Evolutionary conservation across 2,329 filamentous ascomycete species (phyloP), one percentile per base, ranked within the genome.

Genomic region (Elsinoe necatrix): DNA sequence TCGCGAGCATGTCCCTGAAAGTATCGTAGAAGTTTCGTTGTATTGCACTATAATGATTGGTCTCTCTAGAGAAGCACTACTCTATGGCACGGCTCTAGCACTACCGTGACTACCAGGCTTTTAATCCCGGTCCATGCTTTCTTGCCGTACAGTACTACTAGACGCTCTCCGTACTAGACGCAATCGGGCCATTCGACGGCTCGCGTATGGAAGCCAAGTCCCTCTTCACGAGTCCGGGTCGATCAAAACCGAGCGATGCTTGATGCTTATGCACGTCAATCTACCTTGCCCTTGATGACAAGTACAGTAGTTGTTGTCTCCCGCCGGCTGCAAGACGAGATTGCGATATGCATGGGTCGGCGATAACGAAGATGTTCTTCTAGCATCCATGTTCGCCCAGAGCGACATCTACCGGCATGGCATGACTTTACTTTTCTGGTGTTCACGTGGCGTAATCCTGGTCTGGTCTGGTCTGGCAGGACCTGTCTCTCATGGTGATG

Each of bases 181-280:
- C 43, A 27, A 27, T 48, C 23, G 48, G 48, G 29, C 48, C 18
- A 52, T 12, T 23, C 48, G 18, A 20, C 48, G 29, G 29, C 48
- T 52, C 48, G 48, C 16, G 9, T 52, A 37, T 27, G 27, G 27
- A 31, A 31, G 16, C 2, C 25, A 12, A 20, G 21, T 23, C 8
- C 41, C 9, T 21, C 8, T 25, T 45, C 20, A 16, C 21, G 29
- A 20, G 29, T 52, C 48, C 48, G 48, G 48, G 48, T 52, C 48
- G 48, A 52, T 52, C 48, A 52, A n/a, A 52, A 52, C 48, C 48
- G 48, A 52, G 34, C 48, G 31, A 39, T 14, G 18, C 31, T 21
- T 9, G 48, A 23, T 52, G 21, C 41, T 39, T 52, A 52, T 52
- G 48, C 48, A 52, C 48, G 48, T 52, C 48, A 52, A 52, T 52